Percentiles rank a stretch among this genome's conserved stretches.
phyloP scores from a whole-genome alignment of 192 early-diverging fungal species.

The Coemansia sp. region DNA sequence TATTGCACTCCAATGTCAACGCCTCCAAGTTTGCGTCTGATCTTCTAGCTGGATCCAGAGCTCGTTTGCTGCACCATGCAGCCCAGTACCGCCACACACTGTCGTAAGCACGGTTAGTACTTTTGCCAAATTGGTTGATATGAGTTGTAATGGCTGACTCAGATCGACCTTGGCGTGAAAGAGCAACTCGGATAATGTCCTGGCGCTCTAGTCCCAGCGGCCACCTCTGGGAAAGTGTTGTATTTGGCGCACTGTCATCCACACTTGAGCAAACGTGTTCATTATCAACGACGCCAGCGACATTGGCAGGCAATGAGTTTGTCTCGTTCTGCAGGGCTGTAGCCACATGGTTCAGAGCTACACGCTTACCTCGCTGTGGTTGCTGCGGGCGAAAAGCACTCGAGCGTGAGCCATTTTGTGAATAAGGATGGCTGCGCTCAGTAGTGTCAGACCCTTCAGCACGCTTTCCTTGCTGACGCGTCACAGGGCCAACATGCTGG shows the following conservation, averaged over 20 bases:
- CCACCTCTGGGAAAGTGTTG: background rate
- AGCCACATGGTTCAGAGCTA: background rate
- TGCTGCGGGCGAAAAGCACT: background rate
- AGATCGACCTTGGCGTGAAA: background rate
- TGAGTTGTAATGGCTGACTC: background rate
- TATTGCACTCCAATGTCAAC: slow-evolving; percentile 2
- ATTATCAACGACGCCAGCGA: background rate
- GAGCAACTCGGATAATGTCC: background rate
- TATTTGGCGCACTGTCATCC: background rate
- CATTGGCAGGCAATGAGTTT: background rate
- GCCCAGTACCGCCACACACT: slow-evolving; percentile 4
- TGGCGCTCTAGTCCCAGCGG: slow-evolving; percentile 3
- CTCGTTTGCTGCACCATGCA: background rate
- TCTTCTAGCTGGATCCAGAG: background rate
- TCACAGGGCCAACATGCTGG: background rate
- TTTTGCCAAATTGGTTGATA: background rate
- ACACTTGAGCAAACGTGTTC: background rate
- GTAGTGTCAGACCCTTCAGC: background rate
- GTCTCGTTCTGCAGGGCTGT: background rate
- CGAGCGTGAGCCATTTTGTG: background rate
- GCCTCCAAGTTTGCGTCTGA: background rate
- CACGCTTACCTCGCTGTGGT: background rate
- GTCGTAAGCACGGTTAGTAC: background rate
- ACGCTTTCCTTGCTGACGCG: background rate
- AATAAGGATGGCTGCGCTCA: background rate